These are phyloP conservation scores for Lipomyces japonicus DNA, from an alignment of 805 yeast species.

Conservation along the genomic window DNA sequence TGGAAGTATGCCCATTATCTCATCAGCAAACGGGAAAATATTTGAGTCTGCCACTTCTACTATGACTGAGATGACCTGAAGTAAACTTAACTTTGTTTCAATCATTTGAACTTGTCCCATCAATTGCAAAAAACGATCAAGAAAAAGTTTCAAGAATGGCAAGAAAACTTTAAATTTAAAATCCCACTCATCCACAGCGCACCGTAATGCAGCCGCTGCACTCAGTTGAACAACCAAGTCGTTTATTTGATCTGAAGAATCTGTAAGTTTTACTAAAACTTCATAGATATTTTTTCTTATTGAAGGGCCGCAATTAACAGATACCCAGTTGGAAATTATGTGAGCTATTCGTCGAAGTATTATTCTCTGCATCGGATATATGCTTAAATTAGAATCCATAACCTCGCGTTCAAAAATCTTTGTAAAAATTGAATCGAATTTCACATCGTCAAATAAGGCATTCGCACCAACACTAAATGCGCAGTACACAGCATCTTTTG, in stretches of 20 bases:
- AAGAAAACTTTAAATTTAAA: conserved; percentile 65
- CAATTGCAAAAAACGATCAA: conserved; percentile 49
- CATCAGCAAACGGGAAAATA: conserved; percentile 34
- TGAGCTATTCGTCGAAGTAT: conserved; percentile 73
- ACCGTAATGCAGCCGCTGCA: conserved; percentile 63
- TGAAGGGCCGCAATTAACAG: conserved; percentile 57
- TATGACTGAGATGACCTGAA: conserved; percentile 63
- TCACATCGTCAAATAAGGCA: conserved; percentile 60
- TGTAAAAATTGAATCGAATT: conserved; percentile 56
- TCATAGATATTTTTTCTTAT: conserved; percentile 58
- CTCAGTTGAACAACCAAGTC: conserved; percentile 82
- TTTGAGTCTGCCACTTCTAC: conserved; percentile 36
- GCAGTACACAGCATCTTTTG: conserved; percentile 74
- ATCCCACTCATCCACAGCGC: conserved; percentile 80
- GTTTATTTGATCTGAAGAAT: conserved; percentile 45
- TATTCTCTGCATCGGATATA: conserved; percentile 52
- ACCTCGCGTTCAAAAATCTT: conserved; percentile 63
- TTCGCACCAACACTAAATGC: conserved; percentile 76
- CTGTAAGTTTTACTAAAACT: conserved; percentile 51
- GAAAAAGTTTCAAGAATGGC: conserved; percentile 52
- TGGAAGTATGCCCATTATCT: conserved; percentile 53
- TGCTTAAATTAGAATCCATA: conserved; percentile 18
- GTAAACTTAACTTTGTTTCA: conserved; percentile 71
- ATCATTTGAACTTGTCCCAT: conserved; percentile 53
- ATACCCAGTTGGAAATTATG: conserved; percentile 76